phyloP scores from a whole-genome alignment of 2,329 filamentous ascomycete species.

The Dichotomopilus funicola region DNA sequence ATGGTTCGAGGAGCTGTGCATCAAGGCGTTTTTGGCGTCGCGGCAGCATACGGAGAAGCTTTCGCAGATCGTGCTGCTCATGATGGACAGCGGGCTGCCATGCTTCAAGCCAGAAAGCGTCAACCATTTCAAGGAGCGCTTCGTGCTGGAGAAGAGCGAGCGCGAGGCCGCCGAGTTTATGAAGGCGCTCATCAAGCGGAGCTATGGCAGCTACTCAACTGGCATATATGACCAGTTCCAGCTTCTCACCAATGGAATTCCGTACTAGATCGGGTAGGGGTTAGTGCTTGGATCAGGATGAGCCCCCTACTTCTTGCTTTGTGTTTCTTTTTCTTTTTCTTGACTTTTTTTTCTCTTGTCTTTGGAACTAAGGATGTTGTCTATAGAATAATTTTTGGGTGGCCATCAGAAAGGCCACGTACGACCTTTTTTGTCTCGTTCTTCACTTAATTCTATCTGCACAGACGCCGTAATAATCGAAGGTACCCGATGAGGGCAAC shows the following conservation, averaged over 20 bases:
- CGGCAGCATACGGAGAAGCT: slow-evolving; percentile 85
- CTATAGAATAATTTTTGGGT: too few relatives aligned
- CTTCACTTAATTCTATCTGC: too few relatives aligned
- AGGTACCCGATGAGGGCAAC: too few relatives aligned
- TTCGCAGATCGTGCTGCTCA: slow-evolving; percentile 80
- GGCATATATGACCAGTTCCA: slow-evolving; percentile 98
- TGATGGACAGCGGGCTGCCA: slow-evolving; percentile 92
- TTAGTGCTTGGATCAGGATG: too few relatives aligned
- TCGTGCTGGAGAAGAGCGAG: slow-evolving; percentile 87
- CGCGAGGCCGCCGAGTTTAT: slow-evolving; percentile 93
- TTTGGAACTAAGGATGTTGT: too few relatives aligned
- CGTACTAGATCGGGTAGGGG: slow-evolving; percentile 52
- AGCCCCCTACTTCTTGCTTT: background rate
- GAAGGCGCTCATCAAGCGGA: slow-evolving; percentile 81
- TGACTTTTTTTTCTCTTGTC: too few relatives aligned
- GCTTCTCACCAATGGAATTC: slow-evolving; percentile 92
- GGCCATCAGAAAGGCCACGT: too few relatives aligned
- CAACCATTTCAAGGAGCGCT: slow-evolving; percentile 83
- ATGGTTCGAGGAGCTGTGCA: slow-evolving; percentile 92
- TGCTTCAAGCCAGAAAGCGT: slow-evolving; percentile 98
- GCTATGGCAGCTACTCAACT: slow-evolving; percentile 83
- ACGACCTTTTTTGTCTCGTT: too few relatives aligned
- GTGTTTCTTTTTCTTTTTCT: background rate
- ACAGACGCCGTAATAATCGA: too few relatives aligned
- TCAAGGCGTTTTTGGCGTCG: slow-evolving; percentile 89